Conservation (phyloP, 2,329 filamentous ascomycete genomes). For the Leptographium flavum region DNA sequence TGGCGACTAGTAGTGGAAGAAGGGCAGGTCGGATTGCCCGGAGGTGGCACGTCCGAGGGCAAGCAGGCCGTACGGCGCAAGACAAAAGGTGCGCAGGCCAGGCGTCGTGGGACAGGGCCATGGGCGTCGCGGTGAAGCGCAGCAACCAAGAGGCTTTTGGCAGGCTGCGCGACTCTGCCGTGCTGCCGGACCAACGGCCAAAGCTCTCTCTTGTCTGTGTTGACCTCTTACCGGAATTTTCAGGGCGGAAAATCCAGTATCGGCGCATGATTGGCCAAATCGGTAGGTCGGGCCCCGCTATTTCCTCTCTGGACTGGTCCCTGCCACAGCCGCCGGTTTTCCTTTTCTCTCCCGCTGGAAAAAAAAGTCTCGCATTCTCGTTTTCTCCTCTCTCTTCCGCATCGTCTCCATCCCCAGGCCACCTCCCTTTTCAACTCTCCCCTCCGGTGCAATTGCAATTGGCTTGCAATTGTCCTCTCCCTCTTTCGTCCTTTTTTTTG, state of each 20-base stretch:
- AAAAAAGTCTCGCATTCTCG: slow-evolving; percentile 11
- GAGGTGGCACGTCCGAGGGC: background rate
- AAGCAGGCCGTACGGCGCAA: background rate
- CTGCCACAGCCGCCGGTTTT: slow-evolving; percentile 6
- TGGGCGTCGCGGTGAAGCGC: background rate
- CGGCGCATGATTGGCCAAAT: slow-evolving; percentile 10
- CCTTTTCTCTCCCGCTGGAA: slow-evolving; percentile 3
- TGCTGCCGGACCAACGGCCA: slow-evolving; percentile 10
- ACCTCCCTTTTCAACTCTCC: slow-evolving; percentile 2
- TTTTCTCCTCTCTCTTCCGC: slow-evolving; percentile 10
- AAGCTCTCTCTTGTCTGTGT: slow-evolving; percentile 1
- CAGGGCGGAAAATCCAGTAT: slow-evolving; percentile 11
- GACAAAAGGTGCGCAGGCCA: background rate
- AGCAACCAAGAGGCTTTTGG: background rate
- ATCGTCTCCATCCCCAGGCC: slow-evolving; percentile 7
- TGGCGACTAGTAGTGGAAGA: background rate
- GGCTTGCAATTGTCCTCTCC: slow-evolving; percentile 44
- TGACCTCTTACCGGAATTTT: slow-evolving; percentile 12
- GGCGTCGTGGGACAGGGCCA: background rate
- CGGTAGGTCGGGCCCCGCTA: slow-evolving; percentile 5
- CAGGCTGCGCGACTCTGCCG: background rate
- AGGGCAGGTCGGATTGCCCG: background rate
- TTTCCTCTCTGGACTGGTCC: slow-evolving; percentile 2
- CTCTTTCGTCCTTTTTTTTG: slow-evolving; percentile 33
- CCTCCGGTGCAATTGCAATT: slow-evolving; percentile 33